These are phyloP conservation scores for Erigeron canadensis DNA, from an alignment of 129 eudicot genomes.

Conservation along the genomic window DNA sequence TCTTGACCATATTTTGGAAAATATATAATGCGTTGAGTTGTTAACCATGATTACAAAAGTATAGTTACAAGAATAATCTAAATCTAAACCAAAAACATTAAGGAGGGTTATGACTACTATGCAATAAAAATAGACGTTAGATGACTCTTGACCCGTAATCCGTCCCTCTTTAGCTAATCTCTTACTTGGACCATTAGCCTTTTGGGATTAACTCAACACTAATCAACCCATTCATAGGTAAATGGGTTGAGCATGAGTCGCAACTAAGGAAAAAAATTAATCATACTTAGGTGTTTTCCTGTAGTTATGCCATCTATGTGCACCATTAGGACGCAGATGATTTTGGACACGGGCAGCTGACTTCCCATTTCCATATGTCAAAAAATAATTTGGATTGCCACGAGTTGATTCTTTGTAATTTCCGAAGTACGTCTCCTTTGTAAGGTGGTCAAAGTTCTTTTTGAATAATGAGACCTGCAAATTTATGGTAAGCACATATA, in stretches of 20 bases:
- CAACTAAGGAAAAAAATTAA: not conserved
- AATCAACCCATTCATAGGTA: too few species aligned
- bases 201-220: too few species aligned
- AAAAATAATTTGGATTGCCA: slow-evolving; percentile 68
- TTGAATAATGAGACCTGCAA: slow-evolving; percentile 70
- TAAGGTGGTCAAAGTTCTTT: slow-evolving; percentile 68
- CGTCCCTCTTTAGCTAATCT: too few species aligned
- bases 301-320: slow-evolving; percentile 75
- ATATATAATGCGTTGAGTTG: too few species aligned
- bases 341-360: slow-evolving; percentile 60
- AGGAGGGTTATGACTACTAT: too few species aligned
- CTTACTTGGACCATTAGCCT: too few species aligned
- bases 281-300: slow-evolving; percentile 61
- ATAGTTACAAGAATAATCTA: too few species aligned
- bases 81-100: too few species aligned
- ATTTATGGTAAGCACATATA: not conserved
- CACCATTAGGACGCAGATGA: slow-evolving; percentile 74
- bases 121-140: too few species aligned
- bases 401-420: slow-evolving; percentile 65
- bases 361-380: slow-evolving; percentile 71
- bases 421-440: slow-evolving; percentile 57
- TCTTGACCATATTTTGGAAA: too few species aligned
- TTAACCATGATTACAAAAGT: too few species aligned
- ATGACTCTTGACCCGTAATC: too few species aligned
- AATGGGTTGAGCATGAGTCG: not conserved